A percentile compares a stretch with the other conserved stretches of the same genome.
Conservation (phyloP, 352 stramenopile species). For the Pythium rishiriense region DNA sequence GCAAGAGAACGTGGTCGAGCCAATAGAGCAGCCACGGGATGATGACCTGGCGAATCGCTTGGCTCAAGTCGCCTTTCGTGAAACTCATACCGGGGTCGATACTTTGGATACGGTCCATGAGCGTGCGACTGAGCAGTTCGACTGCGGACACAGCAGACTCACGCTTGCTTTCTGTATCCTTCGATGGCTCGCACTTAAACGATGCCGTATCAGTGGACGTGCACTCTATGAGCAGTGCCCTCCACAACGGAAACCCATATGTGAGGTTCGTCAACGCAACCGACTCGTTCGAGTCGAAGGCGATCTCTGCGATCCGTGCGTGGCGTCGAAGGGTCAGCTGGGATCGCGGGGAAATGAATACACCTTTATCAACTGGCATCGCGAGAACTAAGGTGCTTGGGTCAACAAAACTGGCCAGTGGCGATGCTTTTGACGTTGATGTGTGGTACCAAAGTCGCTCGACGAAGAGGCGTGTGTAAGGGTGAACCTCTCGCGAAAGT, state of each 20-base stretch:
- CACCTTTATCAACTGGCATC: constrained; percentile 13
- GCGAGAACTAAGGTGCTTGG: constrained; percentile 8
- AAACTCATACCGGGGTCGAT: not conserved
- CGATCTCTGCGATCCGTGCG: constrained; percentile 12
- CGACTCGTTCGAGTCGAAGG: constrained; percentile 29
- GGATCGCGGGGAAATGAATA: not conserved
- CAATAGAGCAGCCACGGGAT: constrained; percentile 44
- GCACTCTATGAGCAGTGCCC: constrained; percentile 39
- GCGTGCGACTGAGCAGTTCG: not conserved
- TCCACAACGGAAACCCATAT: constrained; percentile 44
- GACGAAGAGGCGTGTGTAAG: constrained; percentile 43
- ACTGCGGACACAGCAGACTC: not conserved
- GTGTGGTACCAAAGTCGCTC: constrained; percentile 50
- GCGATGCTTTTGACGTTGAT: constrained; percentile 5
- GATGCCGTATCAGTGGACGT: constrained; percentile 9
- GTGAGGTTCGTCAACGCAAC: constrained; percentile 34
- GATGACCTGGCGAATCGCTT: constrained; percentile 33
- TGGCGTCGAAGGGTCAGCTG: not conserved
- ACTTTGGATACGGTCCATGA: not conserved
- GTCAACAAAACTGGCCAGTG: not conserved
- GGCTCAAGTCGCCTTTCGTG: not conserved
- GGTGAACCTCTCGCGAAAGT: constrained; percentile 51
- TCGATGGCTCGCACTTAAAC: constrained; percentile 6
- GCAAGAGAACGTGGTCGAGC: constrained; percentile 40
- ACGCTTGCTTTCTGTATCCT: not conserved